Evolutionary conservation across 805 yeast species (phyloP).

Genomic region (Kuraishia capsulata): DNA sequence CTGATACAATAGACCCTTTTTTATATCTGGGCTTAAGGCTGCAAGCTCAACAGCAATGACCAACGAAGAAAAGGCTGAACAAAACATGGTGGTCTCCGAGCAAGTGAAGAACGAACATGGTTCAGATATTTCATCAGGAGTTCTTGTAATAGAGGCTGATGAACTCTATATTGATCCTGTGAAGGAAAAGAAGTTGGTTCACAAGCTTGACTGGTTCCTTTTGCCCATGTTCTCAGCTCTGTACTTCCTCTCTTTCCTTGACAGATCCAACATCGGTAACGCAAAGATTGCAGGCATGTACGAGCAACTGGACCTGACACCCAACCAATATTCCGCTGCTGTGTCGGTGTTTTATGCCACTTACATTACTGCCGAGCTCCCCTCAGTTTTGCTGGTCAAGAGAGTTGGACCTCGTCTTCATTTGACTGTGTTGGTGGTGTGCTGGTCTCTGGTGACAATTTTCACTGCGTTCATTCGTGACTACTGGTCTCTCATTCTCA

Average conservation of each 20-base stretch:
- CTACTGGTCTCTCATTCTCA: slow-evolving; percentile 33
- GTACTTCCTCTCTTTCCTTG: slow-evolving; percentile 39
- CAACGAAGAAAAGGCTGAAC: too few relatives aligned
- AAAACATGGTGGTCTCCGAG: too few relatives aligned
- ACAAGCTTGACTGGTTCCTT: slow-evolving; percentile 31
- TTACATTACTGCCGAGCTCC: slow-evolving; percentile 32
- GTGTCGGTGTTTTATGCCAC: slow-evolving; percentile 39
- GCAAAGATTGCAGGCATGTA: slow-evolving; percentile 46
- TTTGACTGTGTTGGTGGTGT: slow-evolving; percentile 18
- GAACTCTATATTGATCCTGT: slow-evolving; percentile 8
- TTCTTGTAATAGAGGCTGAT: neutral
- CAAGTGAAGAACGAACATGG: neutral
- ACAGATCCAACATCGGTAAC: slow-evolving; percentile 51
- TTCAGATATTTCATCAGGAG: neutral
- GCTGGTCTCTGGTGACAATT: slow-evolving; percentile 32
- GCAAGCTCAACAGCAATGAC: too few relatives aligned
- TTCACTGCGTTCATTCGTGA: slow-evolving; percentile 31
- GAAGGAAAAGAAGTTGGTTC: slow-evolving; percentile 22
- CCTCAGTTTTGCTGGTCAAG: slow-evolving; percentile 22
- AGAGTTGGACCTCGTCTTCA: slow-evolving; percentile 25
- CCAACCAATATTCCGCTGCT: slow-evolving; percentile 30
- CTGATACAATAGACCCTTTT: too few relatives aligned
- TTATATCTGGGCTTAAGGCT: too few relatives aligned
- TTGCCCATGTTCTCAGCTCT: slow-evolving; percentile 32
- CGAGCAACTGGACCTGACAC: slow-evolving; percentile 26